Evolutionary conservation across 257 asterid species (phyloP).

Genomic region (Datura wrightii): DNA sequence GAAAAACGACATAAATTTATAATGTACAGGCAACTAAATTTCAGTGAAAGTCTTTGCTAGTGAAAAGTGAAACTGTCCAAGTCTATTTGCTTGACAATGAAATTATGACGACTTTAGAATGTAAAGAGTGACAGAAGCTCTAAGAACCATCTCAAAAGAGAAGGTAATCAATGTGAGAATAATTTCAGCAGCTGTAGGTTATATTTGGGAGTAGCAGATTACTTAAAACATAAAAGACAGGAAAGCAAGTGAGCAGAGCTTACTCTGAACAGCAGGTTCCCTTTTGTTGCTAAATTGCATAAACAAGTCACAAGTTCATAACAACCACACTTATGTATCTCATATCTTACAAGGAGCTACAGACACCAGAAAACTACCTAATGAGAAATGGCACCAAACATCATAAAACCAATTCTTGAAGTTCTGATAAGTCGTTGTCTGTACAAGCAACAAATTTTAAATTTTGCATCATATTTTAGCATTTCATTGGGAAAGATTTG

Average conservation of each 20-base stretch:
- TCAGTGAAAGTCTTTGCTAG: not conserved
- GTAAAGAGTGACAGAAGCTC: not conserved
- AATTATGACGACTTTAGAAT: conserved; percentile 3
- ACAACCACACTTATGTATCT: no score
- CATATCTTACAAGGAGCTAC: no score
- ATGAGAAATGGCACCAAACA: no score
- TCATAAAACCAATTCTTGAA: no score
- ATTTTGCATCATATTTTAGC: no score
- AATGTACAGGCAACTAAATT: not conserved
- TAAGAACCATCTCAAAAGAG: not conserved
- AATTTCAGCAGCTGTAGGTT: not conserved
- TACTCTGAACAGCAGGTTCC: conserved; percentile 7
- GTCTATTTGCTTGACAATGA: not conserved
- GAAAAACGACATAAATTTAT: conserved; percentile 12
- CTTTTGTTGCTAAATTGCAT: not conserved
- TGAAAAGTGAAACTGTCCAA: not conserved
- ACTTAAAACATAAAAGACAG: not conserved
- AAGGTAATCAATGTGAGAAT: conserved; percentile 20
- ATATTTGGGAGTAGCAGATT: not conserved
- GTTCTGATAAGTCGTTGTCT: no score
- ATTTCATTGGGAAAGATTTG: no score
- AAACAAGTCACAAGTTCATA: no score
- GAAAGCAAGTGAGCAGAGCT: not conserved
- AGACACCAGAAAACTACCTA: no score
- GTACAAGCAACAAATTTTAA: no score